Evolutionary conservation across 495 filamentous ascomycete species (phyloP), one percentile per base, ranked within the genome.

Genomic region (Sordaria brevicollis): DNA sequence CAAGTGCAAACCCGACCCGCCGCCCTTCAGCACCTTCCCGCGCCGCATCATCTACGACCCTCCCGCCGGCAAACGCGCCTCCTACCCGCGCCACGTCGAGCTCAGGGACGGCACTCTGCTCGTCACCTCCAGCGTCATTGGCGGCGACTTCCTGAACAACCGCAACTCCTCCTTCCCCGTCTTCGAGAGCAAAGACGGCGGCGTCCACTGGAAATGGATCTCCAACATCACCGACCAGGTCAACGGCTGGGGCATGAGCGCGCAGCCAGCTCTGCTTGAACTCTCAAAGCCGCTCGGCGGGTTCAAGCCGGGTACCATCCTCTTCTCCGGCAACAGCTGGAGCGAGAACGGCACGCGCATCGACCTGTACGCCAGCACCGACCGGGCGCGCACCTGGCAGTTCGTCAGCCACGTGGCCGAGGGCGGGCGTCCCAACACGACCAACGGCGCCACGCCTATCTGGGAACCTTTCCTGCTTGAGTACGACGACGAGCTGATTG

Each of bases 391-490:
- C 36, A 89, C 85, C 5, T 92, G 89, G 89, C 74, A 86, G 33
- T 92, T 92, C 70, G 81, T 91, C 43, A 87, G 84, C 57, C 84
- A 87, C 72, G 85, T 91, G 65, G 89, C 89, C 2, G 75, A 80
- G n/a, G 90, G 89, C 13, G 90, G 89, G 15, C 81, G 81, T 54
- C 87, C 89, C 0, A 73, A 79, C 25, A 88, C 90, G 0, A 80
- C 83, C 68, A 90, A 91, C 75, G 89, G 88, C 4, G 67, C 84
- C 39, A 89, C 88, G 0, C 88, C 89, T 3, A 84, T 92, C 6
- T 92, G 90, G 90, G 90, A 92, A 76, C 90, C 90, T 0, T 90
- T 88, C 74, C 75, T 92, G 21, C 72, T 91, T 79, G 74, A 21
- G 17, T 76, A 87, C 73, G 80, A 89, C 33, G 79, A 84, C 65